A percentile compares a stretch with the other conserved stretches of the same genome.
Conservation (phyloP, 169 alveolate genomes). For the Cryptosporidium ubiquitum region DNA sequence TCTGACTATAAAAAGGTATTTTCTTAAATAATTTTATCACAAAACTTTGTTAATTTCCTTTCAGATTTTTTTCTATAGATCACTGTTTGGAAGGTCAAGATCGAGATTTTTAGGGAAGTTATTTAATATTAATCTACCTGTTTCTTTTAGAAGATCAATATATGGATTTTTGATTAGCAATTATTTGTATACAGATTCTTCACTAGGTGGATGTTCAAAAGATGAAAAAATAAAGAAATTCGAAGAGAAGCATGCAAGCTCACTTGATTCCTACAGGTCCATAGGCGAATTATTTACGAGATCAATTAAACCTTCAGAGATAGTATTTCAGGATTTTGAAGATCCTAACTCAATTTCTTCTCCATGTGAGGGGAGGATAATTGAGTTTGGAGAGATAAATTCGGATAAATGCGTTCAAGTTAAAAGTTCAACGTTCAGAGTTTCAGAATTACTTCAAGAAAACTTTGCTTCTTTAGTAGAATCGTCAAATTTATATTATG, state of each 20-base stretch:
- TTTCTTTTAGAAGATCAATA: constrained; percentile 12
- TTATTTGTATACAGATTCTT: not conserved
- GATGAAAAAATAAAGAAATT: constrained; percentile 18
- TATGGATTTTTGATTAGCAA: constrained; percentile 40
- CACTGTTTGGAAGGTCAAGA: constrained; percentile 52
- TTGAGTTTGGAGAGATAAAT: constrained; percentile 78
- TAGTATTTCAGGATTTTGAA: constrained; percentile 12
- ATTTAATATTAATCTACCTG: constrained; percentile 30
- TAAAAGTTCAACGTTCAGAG: constrained; percentile 78
- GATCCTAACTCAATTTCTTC: constrained; percentile 35
- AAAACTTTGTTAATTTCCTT: not conserved
- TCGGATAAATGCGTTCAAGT: constrained; percentile 78
- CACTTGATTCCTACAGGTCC: constrained; percentile 47
- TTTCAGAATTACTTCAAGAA: constrained; percentile 62
- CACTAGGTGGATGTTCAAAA: not conserved
- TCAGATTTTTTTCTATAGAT: constrained; percentile 44
- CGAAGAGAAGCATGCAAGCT: constrained; percentile 27
- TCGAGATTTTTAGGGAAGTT: constrained; percentile 45
- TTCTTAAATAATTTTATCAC: not conserved
- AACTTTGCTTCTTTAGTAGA: constrained; percentile 72
- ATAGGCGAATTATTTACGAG: constrained; percentile 64
- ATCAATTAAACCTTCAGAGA: constrained; percentile 20
- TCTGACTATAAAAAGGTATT: constrained; percentile 53
- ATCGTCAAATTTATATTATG: constrained; percentile 72
- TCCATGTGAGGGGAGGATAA: constrained; percentile 86